phyloP scores from a whole-genome alignment of 106 monocot genomes.

The Dioscorea zingiberensis region DNA sequence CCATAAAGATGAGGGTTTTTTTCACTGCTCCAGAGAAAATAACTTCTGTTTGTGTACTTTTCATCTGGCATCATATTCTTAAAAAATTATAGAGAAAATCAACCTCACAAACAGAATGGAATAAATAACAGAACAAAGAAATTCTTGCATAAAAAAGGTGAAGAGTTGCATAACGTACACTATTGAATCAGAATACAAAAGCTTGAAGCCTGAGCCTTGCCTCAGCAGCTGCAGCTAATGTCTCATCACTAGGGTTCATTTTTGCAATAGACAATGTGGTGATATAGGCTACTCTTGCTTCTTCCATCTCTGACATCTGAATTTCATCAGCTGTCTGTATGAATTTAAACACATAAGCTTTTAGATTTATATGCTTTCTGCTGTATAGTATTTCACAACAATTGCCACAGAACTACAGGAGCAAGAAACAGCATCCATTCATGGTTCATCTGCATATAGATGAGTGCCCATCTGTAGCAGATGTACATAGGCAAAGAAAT shows the following conservation, averaged over 20 bases:
- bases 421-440: background rate
- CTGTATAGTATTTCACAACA: no score
- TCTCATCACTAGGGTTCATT: background rate
- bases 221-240: conserved; percentile 1
- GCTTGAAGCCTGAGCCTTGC: background rate
- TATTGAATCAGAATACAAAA: background rate
- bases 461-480: background rate
- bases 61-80: no score
- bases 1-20: no score
- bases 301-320: background rate
- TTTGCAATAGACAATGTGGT: background rate
- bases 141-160: no score
- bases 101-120: no score
- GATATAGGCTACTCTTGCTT: background rate
- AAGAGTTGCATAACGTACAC: no score
- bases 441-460: background rate
- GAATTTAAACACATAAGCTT: background rate
- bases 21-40: no score
- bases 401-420: no score
- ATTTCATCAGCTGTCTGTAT: background rate
- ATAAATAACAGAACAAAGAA: no score
- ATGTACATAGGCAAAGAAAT: background rate
- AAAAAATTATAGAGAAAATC: no score
- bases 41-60: no score
- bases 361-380: no score